Base-by-base conservation (phyloP, 495 filamentous ascomycete species). In the Tuber aestivum region DNA sequence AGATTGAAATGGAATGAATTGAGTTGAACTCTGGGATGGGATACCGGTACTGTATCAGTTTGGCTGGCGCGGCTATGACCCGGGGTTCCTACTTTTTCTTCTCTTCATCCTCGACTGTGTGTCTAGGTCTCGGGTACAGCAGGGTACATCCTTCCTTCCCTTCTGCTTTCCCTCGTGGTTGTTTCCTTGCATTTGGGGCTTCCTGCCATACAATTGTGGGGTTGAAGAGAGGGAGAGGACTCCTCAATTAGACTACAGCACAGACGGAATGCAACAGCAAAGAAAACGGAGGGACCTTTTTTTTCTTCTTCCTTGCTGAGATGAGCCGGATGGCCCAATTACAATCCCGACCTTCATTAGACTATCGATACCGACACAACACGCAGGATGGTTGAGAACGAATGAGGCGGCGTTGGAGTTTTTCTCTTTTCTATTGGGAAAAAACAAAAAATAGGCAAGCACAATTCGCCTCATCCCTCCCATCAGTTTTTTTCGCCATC, bases 401-500 rank as follows among this genome's bases (percentile, higher is more conserved):
- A 65, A 65, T 32, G 56, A 65, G 32, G 32, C 10, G n/a, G 12
- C 10, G 6, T 12, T 32, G n/a, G 16, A 61, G 16, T 32, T 32
- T 65, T 32, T 61, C 14, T 35, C 32, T 65, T 35, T 32, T 32
- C 56, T 14, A 35, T 35, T 32, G 56, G 27, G 27, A 35, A 65
- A 20, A 65, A 20, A 0, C 18, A 65, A 7, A 1, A 35, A 65
- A 35, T 32, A 35, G 18, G 56, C 56, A 65, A 35, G 56, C 27
- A 65, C 56, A 65, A 65, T 65, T 65, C 56, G 56, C 56, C 56
- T 65, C 56, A 65, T 61, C 50, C 3, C 50, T 61, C 50, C 12
- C 50, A 61, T 61, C 50, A 61, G 50, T 65, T 65, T 65, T 65
- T 65, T 65, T 65, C 32, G 27, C 56, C 56, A 65, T 65, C 56